These are phyloP conservation scores for Dichotomocladium elegans DNA, from an alignment of 371 early-diverging fungal species.

Conservation along the genomic window DNA sequence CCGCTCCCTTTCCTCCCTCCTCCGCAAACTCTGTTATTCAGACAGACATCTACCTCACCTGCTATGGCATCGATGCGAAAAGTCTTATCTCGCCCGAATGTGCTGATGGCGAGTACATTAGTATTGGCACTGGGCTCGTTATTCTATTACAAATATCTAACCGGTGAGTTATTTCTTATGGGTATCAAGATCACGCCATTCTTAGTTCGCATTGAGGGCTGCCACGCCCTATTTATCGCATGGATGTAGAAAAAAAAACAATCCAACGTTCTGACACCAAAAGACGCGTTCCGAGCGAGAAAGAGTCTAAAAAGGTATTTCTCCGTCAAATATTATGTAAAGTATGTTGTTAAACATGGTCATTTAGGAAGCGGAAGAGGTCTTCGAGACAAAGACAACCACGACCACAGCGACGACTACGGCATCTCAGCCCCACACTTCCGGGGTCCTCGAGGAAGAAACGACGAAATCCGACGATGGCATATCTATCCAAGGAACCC, in stretches of 20 bases:
- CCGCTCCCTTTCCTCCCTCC: too few species aligned
- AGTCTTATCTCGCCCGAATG: too few species aligned
- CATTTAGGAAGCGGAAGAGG: conserved; percentile 4
- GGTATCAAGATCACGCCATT: background rate
- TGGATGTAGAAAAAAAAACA: background rate
- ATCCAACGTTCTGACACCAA: background rate
- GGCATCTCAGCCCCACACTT: background rate
- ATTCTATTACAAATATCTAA: conserved; percentile 7
- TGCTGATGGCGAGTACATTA: conserved; percentile 2
- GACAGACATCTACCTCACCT: too few species aligned
- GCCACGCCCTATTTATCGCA: background rate
- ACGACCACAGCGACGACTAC: background rate
- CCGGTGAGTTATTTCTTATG: background rate
- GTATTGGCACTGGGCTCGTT: conserved; percentile 10
- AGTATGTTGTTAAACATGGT: background rate
- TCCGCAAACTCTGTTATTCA: too few species aligned
- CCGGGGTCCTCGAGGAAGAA: too few species aligned
- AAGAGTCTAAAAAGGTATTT: background rate
- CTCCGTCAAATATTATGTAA: background rate
- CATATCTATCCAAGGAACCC: too few species aligned
- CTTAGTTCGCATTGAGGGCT: background rate
- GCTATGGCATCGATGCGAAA: too few species aligned
- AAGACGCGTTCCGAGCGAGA: too few species aligned
- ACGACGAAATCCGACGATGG: too few species aligned
- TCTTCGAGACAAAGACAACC: background rate